Conservation (phyloP, 2,329 filamentous ascomycete species). For the Penicillium hordei region DNA sequence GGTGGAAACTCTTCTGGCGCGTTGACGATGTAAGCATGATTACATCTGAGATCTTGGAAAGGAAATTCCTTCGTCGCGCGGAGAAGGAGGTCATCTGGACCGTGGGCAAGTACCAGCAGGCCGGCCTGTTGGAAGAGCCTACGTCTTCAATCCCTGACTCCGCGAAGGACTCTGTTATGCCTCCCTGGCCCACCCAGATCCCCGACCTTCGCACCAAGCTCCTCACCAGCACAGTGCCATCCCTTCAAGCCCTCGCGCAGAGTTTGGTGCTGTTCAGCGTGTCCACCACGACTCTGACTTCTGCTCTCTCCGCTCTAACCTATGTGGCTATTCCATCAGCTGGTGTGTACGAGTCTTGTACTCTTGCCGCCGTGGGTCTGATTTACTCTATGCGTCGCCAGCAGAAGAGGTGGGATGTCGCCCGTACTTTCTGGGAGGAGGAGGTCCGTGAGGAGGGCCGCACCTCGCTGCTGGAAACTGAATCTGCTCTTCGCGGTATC, state of each 20-base stretch:
- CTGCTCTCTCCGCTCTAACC: constrained; percentile 56
- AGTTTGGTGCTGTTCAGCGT: constrained; percentile 72
- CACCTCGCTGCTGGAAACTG: constrained; percentile 54
- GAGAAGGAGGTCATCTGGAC: constrained; percentile 83
- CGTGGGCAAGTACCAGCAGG: constrained; percentile 70
- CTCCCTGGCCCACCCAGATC: constrained; percentile 73
- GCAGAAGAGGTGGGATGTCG: constrained; percentile 59
- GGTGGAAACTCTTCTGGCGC: constrained; percentile 96
- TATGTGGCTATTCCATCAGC: constrained; percentile 55
- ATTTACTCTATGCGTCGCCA: constrained; percentile 58
- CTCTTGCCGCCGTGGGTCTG: constrained; percentile 59
- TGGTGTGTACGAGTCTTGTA: constrained; percentile 58
- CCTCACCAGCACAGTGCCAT: constrained; percentile 65
- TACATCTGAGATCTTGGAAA: constrained; percentile 72
- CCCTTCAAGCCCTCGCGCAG: constrained; percentile 71
- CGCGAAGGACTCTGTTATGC: constrained; percentile 3
- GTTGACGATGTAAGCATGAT: constrained; percentile 89
- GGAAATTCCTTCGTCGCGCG: constrained; percentile 72
- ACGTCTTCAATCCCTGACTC: constrained; percentile 7
- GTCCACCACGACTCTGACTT: constrained; percentile 66
- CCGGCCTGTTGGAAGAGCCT: constrained; percentile 50
- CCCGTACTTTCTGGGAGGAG: constrained; percentile 53
- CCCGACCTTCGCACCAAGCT: constrained; percentile 67
- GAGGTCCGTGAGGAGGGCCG: constrained; percentile 59
- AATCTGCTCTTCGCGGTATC: constrained; percentile 50